Base-by-base conservation (phyloP, 164 flowering plant species). In the grape (Vitis vinifera) region DNA sequence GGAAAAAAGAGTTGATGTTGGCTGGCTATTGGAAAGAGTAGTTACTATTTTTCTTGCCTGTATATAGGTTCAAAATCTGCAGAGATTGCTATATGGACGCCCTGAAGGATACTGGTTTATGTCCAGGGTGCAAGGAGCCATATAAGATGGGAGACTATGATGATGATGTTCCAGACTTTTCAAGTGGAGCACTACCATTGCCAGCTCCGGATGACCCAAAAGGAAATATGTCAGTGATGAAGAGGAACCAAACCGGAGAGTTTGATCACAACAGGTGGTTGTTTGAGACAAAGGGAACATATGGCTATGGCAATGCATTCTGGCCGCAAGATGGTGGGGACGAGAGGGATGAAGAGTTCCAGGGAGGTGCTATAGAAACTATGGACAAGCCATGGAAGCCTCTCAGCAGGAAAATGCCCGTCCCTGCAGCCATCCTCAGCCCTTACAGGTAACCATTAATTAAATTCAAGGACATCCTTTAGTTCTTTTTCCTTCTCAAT, bases 321-420 rank as follows among this genome's bases (percentile, higher is more conserved):
- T 82, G 88, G 85, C 82, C 90, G 2, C 80, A 83, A 53, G 91
- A 90, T 37, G 85, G 84, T 49, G 86, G 70, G 15, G 90, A 79
- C 3, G 82, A 75, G 9, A 71, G 73, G 8, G 77, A 74, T 59
- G 83, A 76, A 7, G 79, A 80, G 8, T 10, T 71, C 51, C 70
- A 30, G 3, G 81, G 81, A 11, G 78, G 81, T 3, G 73, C 81
- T 79, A 47, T 77, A 10, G 94, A 91, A 51, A 69, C 79, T 2
- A 66, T 73, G 67, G 93, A 86, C 57, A 93, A 87, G 81, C 97
- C 97, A 0, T 91, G 92, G 93, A 88, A 80, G 75, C 98, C 98
- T 6, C 87, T 93, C 12, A 88, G 91, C 47, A 75, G 94, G 27
- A 83, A 30, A 67, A n/a, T 82, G n/a, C 83, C 86, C 6, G 78